phyloP scores from a whole-genome alignment of 257 asterid genomes.

The Solanum lignicaule region DNA sequence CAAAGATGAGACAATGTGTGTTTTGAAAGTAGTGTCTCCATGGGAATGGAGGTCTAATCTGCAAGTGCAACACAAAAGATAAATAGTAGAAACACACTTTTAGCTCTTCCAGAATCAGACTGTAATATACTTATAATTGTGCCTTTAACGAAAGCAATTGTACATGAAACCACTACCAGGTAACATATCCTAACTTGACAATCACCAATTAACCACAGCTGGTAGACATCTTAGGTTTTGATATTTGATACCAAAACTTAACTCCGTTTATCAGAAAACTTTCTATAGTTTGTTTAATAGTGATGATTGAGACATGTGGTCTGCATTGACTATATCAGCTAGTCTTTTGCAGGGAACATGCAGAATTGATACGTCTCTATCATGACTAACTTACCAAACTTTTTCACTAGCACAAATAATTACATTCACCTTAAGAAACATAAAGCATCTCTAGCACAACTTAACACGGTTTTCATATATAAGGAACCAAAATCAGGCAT shows the following conservation, averaged over 20 bases:
- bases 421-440: background rate
- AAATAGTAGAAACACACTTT: background rate
- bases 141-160: background rate
- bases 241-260: background rate
- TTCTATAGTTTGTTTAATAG: background rate
- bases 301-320: background rate
- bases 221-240: background rate
- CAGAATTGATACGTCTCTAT: too few relatives aligned
- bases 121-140: background rate
- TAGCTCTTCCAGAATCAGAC: background rate
- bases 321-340: too few relatives aligned
- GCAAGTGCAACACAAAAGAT: background rate
- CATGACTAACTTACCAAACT: background rate
- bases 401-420: background rate
- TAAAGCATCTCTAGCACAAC: background rate
- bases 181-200: background rate
- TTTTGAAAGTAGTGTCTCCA: slow-evolving; percentile 3
- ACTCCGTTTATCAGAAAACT: background rate
- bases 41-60: background rate
- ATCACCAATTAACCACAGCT: background rate
- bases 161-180: background rate
- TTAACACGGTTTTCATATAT: background rate
- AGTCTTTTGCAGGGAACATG: background rate
- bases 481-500: background rate
- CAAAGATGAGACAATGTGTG: background rate